A percentile compares a stretch with the other conserved stretches of the same genome.
Evolutionary conservation across 768 basidiomycete species (phyloP).

Genomic region (Russula sp.): DNA sequence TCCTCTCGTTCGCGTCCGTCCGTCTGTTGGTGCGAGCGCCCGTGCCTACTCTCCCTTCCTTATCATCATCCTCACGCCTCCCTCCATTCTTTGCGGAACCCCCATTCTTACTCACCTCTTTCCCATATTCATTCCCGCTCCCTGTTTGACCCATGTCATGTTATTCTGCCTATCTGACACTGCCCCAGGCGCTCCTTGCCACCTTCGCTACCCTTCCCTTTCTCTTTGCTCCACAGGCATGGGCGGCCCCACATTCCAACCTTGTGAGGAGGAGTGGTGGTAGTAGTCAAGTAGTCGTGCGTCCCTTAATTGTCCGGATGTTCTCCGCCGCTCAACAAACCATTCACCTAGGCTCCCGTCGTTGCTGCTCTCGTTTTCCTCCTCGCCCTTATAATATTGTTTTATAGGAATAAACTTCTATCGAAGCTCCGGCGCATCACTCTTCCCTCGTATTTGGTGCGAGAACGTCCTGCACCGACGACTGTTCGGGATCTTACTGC

Average conservation of each 20-base stretch:
- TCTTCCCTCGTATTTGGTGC: neutral
- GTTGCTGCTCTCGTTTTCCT: conserved; percentile 13
- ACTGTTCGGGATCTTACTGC: conserved; percentile 20
- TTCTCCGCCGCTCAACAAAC: neutral
- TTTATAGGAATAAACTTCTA: neutral
- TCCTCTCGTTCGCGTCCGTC: neutral
- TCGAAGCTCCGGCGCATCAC: neutral
- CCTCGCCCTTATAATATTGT: neutral
- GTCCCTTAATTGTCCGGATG: neutral
- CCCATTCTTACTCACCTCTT: neutral
- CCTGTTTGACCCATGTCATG: conserved; percentile 11
- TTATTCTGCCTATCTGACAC: neutral
- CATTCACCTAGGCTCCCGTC: conserved; percentile 13
- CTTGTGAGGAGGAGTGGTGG: neutral
- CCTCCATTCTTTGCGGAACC: neutral
- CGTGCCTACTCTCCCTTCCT: neutral
- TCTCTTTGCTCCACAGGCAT: neutral
- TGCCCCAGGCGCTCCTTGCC: neutral
- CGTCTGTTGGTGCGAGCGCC: neutral
- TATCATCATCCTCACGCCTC: neutral
- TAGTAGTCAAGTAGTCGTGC: conserved; percentile 1
- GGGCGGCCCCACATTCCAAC: conserved; percentile 10
- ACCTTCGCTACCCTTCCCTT: neutral
- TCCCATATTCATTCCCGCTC: neutral
- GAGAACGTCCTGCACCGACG: neutral